A percentile compares a stretch with the other conserved stretches of the same genome.
phyloP scores from a whole-genome alignment of 371 early-diverging fungal genomes.

The Blastocladiella emersonii region DNA sequence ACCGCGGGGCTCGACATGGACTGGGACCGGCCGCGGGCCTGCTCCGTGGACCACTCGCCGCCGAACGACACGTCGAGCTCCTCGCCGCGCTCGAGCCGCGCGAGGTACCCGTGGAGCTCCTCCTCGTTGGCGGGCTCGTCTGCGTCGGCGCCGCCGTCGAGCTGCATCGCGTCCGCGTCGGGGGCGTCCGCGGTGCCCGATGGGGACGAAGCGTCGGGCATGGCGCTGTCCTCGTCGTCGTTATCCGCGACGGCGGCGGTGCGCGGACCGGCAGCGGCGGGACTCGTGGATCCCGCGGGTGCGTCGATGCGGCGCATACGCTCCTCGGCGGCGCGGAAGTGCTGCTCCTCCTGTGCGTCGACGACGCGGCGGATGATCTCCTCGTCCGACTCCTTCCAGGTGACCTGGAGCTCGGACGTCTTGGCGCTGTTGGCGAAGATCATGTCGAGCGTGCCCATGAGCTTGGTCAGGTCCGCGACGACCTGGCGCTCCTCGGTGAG shows the following conservation, averaged over 20 bases:
- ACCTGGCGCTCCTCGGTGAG: constrained; percentile 55
- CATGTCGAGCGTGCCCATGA: constrained; percentile 72
- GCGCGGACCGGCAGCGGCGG: too few relatives aligned
- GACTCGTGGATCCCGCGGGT: too few relatives aligned
- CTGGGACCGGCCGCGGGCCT: too few relatives aligned
- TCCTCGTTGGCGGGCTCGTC: background rate
- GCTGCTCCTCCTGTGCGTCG: background rate
- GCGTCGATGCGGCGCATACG: background rate
- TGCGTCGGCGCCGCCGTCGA: background rate
- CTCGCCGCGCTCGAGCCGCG: background rate
- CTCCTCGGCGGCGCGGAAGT: background rate
- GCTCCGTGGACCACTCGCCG: background rate
- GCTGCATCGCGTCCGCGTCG: background rate
- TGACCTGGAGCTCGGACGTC: background rate
- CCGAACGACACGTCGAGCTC: background rate
- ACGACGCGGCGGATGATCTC: background rate
- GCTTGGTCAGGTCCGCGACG: constrained; percentile 54
- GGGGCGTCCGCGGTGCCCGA: too few relatives aligned
- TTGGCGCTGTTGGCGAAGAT: constrained; percentile 31
- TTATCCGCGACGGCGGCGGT: background rate
- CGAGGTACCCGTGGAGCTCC: background rate
- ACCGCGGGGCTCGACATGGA: too few relatives aligned
- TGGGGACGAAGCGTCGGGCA: background rate
- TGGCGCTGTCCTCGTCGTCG: background rate
- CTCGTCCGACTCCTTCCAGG: background rate